Percentiles rank a stretch among this genome's conserved stretches.
These are phyloP conservation scores for Pyracantha coccinea DNA, from an alignment of 331 rosid genomes.

Conservation along the genomic window DNA sequence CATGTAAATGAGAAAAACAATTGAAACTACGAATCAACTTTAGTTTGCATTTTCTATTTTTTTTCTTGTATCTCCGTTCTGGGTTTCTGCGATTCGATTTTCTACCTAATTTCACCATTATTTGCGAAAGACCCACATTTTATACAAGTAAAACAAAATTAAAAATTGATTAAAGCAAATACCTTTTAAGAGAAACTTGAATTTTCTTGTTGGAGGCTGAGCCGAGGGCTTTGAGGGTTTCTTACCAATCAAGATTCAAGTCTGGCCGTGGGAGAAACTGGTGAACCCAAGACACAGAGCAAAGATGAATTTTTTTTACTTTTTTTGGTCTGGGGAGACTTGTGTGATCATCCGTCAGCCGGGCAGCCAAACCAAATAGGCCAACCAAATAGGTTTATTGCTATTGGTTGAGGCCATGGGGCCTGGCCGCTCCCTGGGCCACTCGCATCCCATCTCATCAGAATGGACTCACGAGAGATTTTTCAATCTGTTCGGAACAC, in stretches of 20 bases:
- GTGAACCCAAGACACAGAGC: too few species aligned
- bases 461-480: not conserved
- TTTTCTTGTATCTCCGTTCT: not conserved
- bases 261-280: not conserved
- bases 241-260: not conserved
- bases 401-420: not conserved
- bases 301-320: too few species aligned
- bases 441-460: not conserved
- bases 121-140: not conserved
- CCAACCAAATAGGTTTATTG: not conserved
- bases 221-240: not conserved
- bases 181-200: not conserved
- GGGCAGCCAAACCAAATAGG: not conserved
- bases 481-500: accelerated
- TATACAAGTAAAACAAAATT: not conserved
- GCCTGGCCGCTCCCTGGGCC: not conserved
- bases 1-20: too few species aligned
- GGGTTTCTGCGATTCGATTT: not conserved
- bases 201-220: not conserved
- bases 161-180: not conserved
- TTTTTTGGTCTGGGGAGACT: too few species aligned
- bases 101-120: not conserved
- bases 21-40: too few species aligned
- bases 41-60: too few species aligned
- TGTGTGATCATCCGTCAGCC: not conserved